Evolutionary conservation across 2,329 filamentous ascomycete genomes (phyloP), one percentile per base, ranked within the genome.

Genomic region (Stagonosporopsis vannaccii): DNA sequence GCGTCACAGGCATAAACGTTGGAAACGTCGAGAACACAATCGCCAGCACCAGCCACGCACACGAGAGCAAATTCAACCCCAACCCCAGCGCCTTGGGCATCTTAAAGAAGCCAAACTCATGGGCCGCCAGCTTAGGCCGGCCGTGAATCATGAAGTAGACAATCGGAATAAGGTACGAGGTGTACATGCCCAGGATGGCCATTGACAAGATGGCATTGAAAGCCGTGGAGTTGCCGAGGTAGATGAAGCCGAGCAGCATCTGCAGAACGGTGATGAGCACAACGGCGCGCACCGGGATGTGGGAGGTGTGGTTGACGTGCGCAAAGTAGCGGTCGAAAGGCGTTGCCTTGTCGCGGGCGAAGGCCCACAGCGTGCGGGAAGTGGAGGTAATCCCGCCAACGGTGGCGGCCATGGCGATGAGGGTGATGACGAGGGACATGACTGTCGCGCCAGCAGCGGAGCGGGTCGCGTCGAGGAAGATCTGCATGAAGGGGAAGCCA

Each of bases 11-110:
- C 63, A 78, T 68, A 0, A 64, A 51, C 1, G 71, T 72, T 0
- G 80, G 81, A 32, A 83, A 80, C 1, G 59, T 79, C 60, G 80
- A 80, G 36, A 83, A 80, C 1, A 81, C 56, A 32, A 80, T 76
- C 0, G 78, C 78, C 6, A 83, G 56, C 0, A 73, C 39, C 19
- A 82, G 74, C 79, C 80, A 84, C 2, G 75, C 51, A 15, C 79
- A 66, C 0, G 78, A 74, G 6, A 81, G 50, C 0, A 75, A n/a
- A 25, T 84, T 83, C 35, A 77, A 43, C 1, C 70, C 51, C 0
- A 66, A 52, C 1, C 79, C 80, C 13, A 74, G 43, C 0, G 17
- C 7, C 28, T 65, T 52, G 0, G 77, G 76, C 23, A 82, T 60
- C 32, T 44, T 46, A 50, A 68, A 68, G 1, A 52, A 35, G 0